Conservation (phyloP, 2,329 filamentous ascomycete genomes). For the Coniochaeta pulveracea region DNA sequence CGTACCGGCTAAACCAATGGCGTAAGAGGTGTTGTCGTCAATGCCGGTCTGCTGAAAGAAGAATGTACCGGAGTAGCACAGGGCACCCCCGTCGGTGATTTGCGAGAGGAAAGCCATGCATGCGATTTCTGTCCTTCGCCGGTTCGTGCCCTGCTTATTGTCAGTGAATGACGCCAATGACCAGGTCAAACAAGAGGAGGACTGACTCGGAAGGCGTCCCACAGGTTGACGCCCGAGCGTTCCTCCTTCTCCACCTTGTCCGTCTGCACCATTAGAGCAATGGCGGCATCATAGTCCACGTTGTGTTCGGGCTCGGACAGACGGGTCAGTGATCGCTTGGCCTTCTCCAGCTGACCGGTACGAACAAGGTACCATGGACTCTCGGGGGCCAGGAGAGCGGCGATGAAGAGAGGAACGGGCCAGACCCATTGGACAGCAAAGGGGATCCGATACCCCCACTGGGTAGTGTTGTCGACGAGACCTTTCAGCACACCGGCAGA, state of each 20-base stretch:
- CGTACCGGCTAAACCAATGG: conserved; percentile 22
- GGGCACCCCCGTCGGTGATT: conserved; percentile 13
- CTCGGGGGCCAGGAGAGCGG: conserved; percentile 57
- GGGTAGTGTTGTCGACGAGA: conserved; percentile 52
- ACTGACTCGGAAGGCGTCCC: conserved; percentile 64
- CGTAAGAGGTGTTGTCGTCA: not conserved
- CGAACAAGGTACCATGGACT: conserved; percentile 70
- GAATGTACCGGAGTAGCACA: conserved; percentile 32
- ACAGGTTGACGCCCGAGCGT: conserved; percentile 61
- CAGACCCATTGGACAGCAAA: conserved; percentile 72
- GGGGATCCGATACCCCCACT: conserved; percentile 56
- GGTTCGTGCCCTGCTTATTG: conserved; percentile 65
- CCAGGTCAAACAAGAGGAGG: no score
- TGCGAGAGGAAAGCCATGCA: conserved; percentile 3
- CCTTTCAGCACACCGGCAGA: conserved; percentile 62
- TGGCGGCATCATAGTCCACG: conserved; percentile 60
- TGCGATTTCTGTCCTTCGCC: conserved; percentile 62
- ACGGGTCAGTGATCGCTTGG: conserved; percentile 59
- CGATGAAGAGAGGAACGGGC: conserved; percentile 55
- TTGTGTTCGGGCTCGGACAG: conserved; percentile 47
- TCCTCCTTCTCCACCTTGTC: conserved; percentile 69
- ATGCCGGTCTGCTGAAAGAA: conserved; percentile 2
- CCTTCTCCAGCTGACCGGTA: conserved; percentile 50
- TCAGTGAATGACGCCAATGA: no score
- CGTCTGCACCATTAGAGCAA: conserved; percentile 89